Conservation (phyloP, 306 rosid genomes). For the Parietaria judaica region DNA sequence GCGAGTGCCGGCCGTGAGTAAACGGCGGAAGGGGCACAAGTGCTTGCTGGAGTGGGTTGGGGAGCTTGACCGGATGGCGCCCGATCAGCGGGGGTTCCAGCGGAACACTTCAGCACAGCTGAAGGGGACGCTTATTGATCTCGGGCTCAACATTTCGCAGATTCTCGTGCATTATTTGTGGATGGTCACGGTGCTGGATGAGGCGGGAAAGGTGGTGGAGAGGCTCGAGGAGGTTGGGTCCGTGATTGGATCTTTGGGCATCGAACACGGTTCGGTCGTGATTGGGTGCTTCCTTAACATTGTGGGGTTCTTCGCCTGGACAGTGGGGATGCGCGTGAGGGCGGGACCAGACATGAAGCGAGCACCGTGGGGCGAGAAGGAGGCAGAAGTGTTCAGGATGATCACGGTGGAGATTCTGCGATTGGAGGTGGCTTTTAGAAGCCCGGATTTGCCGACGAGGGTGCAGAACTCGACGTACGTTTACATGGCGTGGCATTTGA, state of each 20-base stretch:
- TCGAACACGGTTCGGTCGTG: constrained; percentile 1
- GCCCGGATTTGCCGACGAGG: constrained; percentile 6
- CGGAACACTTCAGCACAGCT: not conserved
- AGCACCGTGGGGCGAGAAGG: not conserved
- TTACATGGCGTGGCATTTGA: not conserved
- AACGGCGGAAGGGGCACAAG: not conserved
- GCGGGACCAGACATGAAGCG: not conserved
- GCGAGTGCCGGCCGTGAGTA: not conserved
- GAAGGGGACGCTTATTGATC: not conserved
- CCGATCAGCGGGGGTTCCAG: no score
- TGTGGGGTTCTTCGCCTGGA: not conserved
- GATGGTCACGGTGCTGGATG: not conserved
- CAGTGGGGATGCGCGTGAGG: not conserved
- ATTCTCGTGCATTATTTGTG: not conserved
- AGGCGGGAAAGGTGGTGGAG: not conserved
- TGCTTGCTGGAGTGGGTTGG: constrained; percentile 1
- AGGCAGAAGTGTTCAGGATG: not conserved
- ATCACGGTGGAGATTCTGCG: constrained; percentile 1
- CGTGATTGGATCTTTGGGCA: not conserved
- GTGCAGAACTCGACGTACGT: not conserved
- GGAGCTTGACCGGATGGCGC: not conserved
- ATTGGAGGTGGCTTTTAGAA: not conserved
- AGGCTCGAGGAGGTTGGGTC: not conserved
- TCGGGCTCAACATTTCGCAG: not conserved
- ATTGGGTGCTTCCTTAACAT: not conserved